Conservation (phyloP, 345 rosid species). For the Salix exigua region DNA sequence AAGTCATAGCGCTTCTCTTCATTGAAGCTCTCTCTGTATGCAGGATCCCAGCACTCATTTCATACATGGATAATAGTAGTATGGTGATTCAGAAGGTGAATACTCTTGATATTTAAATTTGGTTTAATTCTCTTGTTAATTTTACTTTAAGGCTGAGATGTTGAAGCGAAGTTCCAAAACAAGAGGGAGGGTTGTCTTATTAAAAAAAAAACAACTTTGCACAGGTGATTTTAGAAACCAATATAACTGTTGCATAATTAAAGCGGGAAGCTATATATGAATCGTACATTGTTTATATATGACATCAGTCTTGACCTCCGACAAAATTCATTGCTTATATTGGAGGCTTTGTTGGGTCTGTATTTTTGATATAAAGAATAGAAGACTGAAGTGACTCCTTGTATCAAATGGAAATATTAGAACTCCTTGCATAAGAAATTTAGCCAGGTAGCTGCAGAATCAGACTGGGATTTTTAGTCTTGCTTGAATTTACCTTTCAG, state of each 20-base stretch:
- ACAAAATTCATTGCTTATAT: too few relatives aligned
- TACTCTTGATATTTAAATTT: neutral
- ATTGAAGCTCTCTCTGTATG: constrained; percentile 73
- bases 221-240: too few relatives aligned
- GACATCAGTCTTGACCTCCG: too few relatives aligned
- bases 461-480: neutral
- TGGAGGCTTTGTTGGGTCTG: neutral
- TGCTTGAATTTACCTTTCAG: neutral
- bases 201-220: neutral
- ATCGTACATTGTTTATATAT: too few relatives aligned
- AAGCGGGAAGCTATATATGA: too few relatives aligned
- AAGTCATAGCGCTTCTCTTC: constrained; percentile 64
- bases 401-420: neutral
- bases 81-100: constrained; percentile 53
- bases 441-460: neutral
- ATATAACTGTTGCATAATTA: neutral
- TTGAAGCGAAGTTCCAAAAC: too few relatives aligned
- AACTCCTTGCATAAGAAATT: neutral
- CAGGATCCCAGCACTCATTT: constrained; percentile 58
- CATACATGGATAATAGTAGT: constrained; percentile 44
- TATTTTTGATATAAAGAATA: neutral
- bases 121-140: neutral
- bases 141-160: neutral
- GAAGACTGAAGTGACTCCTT: neutral
- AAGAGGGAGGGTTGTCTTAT: neutral